phyloP scores from a whole-genome alignment of 805 yeast genomes.

The Kuraishia cidri region DNA sequence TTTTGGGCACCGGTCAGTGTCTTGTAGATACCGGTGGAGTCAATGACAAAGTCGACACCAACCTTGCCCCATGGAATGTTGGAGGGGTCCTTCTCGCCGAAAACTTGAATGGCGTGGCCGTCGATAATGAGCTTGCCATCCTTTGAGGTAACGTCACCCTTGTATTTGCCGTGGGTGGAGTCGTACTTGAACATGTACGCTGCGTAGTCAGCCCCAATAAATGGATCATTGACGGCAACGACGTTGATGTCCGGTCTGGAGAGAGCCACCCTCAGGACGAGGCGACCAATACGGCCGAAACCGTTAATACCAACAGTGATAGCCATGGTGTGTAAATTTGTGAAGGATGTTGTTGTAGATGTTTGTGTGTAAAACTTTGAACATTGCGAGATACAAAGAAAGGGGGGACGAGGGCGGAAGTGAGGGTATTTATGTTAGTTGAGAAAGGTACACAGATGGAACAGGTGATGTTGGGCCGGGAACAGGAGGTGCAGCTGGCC shows the following conservation, averaged over 20 bases:
- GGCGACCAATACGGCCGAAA: constrained; percentile 91
- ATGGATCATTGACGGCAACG: constrained; percentile 88
- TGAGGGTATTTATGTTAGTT: no score
- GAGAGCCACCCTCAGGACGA: constrained; percentile 78
- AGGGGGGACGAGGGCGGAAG: no score
- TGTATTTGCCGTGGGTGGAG: constrained; percentile 83
- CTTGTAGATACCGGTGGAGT: constrained; percentile 94
- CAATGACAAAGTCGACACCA: constrained; percentile 82
- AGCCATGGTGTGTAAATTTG: constrained; percentile 28
- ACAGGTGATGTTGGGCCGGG: no score
- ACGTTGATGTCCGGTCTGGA: constrained; percentile 67
- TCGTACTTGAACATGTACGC: constrained; percentile 95
- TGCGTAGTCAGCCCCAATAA: constrained; percentile 84
- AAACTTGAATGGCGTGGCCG: constrained; percentile 58
- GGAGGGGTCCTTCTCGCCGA: constrained; percentile 80
- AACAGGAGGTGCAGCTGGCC: no score
- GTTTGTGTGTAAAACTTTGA: no score
- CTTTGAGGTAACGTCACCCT: constrained; percentile 58
- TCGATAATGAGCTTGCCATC: constrained; percentile 57
- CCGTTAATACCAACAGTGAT: constrained; percentile 86
- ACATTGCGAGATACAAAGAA: no score
- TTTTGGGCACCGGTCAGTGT: constrained; percentile 69
- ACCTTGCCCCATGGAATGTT: constrained; percentile 80
- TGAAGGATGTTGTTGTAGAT: no score
- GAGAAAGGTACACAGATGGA: no score